Base-by-base conservation (phyloP, 129 eudicot genomes). In the Arctium lappa region DNA sequence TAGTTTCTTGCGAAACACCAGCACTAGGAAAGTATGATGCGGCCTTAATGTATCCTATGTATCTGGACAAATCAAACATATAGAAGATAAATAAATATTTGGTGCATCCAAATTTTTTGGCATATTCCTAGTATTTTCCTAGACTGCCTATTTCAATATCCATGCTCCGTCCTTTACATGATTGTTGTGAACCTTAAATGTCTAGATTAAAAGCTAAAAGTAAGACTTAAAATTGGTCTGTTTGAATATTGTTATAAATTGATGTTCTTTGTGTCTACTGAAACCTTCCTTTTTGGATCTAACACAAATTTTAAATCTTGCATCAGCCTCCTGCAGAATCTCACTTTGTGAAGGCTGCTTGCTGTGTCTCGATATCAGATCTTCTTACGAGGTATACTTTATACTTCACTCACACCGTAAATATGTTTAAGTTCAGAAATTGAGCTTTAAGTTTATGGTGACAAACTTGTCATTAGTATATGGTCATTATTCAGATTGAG, bases 351-450 rank as follows among this genome's bases (percentile, higher is more conserved):
- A 95, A 81, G 88, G 91, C 85, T 74, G 94, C 97, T 86, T 86
- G 93, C 78, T 95, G 97, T 81, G 92, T 89, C 78, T 84, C 97
- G 5, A 27, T 95, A 36, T 91, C 99, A 16, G 97, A 95, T 79
- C 79, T 95, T 40, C 80, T 95, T 65, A 93, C 91, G 79, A 93
- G 99, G 99, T 94, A 88, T 62, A 79, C 36, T 37, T 18, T 79
- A 37, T 60, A 60, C 36, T 72, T 72, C 33, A 12, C 53, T 6
- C 13, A 32, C 33, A 80, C 46, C n/a, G 34, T 69, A 70, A 80
- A 22, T 39, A 53, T 53, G 38, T 50, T 15, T 12, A 15, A 37
- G 36, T n/a, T 72, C 16, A 18, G 9, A 34, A 69, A 40, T 42
- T 5, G 33, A 48, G 53, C 70, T 46, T 46, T 80, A 40, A 18